A percentile compares a stretch with the other conserved stretches of the same genome.
Conservation (phyloP, 2,329 filamentous ascomycete species). For the Aspergillus bombycis region DNA sequence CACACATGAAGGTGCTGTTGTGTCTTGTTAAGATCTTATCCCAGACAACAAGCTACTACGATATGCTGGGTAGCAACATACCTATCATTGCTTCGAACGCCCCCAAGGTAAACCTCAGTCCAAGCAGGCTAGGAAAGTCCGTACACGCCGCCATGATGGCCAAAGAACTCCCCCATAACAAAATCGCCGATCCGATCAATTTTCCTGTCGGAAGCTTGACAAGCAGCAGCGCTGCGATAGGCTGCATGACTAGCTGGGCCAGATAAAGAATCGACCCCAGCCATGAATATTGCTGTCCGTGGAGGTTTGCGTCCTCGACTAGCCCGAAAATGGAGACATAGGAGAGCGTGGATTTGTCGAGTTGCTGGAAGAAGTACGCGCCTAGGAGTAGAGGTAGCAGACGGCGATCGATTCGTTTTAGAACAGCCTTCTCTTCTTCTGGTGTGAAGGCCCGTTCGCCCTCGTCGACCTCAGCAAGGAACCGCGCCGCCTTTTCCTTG, state of each 20-base stretch:
- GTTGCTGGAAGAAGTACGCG: slow-evolving; percentile 63
- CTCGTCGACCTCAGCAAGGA: slow-evolving; percentile 13
- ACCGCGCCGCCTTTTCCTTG: slow-evolving; percentile 16
- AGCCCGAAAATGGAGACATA: slow-evolving; percentile 44
- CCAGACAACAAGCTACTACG: neutral
- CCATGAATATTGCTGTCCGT: slow-evolving; percentile 59
- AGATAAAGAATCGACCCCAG: slow-evolving; percentile 64
- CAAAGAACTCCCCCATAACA: slow-evolving; percentile 58
- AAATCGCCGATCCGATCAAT: slow-evolving; percentile 55
- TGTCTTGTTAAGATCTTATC: neutral
- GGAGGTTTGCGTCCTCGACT: slow-evolving; percentile 50
- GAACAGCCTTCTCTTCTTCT: slow-evolving; percentile 50
- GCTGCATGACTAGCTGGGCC: slow-evolving; percentile 63
- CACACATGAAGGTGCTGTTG: slow-evolving; percentile 54
- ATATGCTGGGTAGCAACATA: neutral
- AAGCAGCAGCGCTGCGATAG: slow-evolving; percentile 54
- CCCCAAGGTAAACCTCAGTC: slow-evolving; percentile 50
- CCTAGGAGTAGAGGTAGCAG: slow-evolving; percentile 57
- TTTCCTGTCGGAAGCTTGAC: slow-evolving; percentile 54
- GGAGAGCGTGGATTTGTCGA: slow-evolving; percentile 48
- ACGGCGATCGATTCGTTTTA: slow-evolving; percentile 50
- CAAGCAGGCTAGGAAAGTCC: slow-evolving; percentile 51
- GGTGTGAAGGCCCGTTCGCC: slow-evolving; percentile 43
- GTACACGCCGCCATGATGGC: slow-evolving; percentile 57
- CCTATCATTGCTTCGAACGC: slow-evolving; percentile 37